Percentiles rank a stretch among this genome's conserved stretches.
These are phyloP conservation scores for Lentinula edodes DNA, from an alignment of 768 basidiomycete genomes.

Conservation along the genomic window DNA sequence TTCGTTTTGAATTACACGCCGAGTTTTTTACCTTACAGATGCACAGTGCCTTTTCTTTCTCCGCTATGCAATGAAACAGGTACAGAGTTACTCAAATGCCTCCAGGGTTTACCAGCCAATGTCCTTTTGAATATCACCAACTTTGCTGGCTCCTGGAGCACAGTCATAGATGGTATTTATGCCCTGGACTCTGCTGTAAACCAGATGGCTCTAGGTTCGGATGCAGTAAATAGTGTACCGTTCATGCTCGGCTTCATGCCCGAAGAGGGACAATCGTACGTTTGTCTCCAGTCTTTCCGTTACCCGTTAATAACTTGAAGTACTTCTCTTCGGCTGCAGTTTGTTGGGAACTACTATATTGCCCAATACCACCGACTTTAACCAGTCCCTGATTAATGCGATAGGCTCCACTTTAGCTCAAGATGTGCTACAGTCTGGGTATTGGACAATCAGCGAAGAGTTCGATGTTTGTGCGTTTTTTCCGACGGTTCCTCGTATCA, in stretches of 20 bases:
- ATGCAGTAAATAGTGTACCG: conserved; percentile 12
- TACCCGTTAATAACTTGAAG: neutral
- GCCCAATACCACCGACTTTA: conserved; percentile 12
- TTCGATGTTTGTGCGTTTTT: conserved; percentile 12
- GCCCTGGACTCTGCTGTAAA: conserved; percentile 8
- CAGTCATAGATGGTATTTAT: conserved; percentile 12
- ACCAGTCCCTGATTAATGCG: conserved; percentile 2
- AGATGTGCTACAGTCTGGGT: conserved; percentile 9
- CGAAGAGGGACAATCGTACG: conserved; percentile 16
- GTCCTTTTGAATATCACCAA: conserved; percentile 13
- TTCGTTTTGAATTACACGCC: neutral
- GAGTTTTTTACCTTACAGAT: neutral
- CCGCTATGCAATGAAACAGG: conserved; percentile 9
- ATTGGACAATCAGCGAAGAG: conserved; percentile 8
- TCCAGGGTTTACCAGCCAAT: conserved; percentile 13
- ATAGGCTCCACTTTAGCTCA: conserved; percentile 5
- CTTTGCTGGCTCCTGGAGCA: conserved; percentile 6
- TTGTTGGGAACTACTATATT: conserved; percentile 8
- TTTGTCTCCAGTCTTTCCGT: neutral
- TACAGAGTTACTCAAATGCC: conserved; percentile 9
- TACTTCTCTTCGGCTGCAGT: neutral
- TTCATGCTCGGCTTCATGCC: conserved; percentile 15
- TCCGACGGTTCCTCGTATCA: neutral
- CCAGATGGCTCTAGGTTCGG: conserved; percentile 10
- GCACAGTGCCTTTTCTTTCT: conserved; percentile 9